Base-by-base conservation (phyloP, 495 filamentous ascomycete genomes). In the Hypoxylon lienhwacheense region DNA sequence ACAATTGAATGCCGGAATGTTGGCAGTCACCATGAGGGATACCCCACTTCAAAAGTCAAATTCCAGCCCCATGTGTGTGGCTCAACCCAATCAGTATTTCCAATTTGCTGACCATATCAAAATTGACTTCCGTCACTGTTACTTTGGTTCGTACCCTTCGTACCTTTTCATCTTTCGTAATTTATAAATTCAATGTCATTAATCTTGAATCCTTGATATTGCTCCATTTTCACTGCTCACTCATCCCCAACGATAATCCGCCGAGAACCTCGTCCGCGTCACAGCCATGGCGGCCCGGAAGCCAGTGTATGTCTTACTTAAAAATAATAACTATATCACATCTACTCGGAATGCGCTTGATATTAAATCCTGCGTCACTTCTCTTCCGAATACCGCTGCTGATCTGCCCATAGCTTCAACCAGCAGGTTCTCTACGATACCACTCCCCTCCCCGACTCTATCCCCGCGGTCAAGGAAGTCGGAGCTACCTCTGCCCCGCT, bases 361-460 rank as follows among this genome's bases (percentile, higher is more conserved):
- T 7, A 12, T 48, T 33, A 3, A 41, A n/a, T 32, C 11, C 16
- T 31, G 42, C 42, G 45, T 15, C 24, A 50, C 55, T 42, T 50
- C 34, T 22, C 26, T 32, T 47, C 36, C 8, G 17, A 53, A 36
- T 15, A 10, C 29, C 24, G 14, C 26, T 5, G 45, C 55, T 64
- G 22, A 65, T 54, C 54, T 67, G 42, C 47, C 35, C 34, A 50
- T 73, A 97, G 93, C 65, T 96, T 97, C 84, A 90, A 90, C 78
- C 88, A 95, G 73, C 77, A 88, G 49, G 81, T 88, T 75, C 87
- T 97, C 70, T 81, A 93, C 77, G 95, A 99, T 81, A 92, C 89
- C 59, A 96, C 95, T 53, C 93, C 93, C 62, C 88, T 97, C 67
- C 93, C 93, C 47, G 81, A 86, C 66, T 82, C 84, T 62, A 90